Evolutionary conservation across 2,329 filamentous ascomycete genomes (phyloP), one percentile per base, ranked within the genome.

Genomic region (Orbilia brochopaga): DNA sequence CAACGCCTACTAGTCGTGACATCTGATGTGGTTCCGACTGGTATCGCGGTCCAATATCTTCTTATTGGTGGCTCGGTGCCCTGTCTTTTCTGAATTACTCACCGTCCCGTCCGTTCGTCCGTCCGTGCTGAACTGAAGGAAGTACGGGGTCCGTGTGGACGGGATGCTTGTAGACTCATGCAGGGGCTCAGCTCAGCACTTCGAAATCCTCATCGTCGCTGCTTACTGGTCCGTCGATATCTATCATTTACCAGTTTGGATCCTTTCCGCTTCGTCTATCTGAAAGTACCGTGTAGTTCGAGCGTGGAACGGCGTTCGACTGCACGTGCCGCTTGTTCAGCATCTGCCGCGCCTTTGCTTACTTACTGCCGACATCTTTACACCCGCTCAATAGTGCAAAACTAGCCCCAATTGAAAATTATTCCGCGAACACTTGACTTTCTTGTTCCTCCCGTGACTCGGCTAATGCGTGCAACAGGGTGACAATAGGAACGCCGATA

Each of bases 281-380:
- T 48, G 44, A 23, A 10, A 21, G 44, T 17, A 48, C 21, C 19
- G 21, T 48, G 21, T 21, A 48, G 8, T 48, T 4, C 11, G 7
- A 48, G 19, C 19, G 44, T 11, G 19, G 15, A 48, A 23, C 19
- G 37, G 44, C 44, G 11, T 48, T 19, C 5, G 8, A 48, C 19
- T 48, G 19, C 44, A 21, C 15, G 19, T 48, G 44, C 44, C 21
- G 21, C 21, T 23, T 17, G 44, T 48, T 21, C 2, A 48, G 5
- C 17, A 48, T 21, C 44, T 48, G 44, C 44, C 44, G 44, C 44
- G 44, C 19, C 44, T 48, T 5, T 19, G 6, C 19, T 48, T 48
- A 17, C 44, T 48, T 48, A 48, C 44, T 19, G 5, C 11, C 17
- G 11, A 15, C 13, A 17, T 23, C 17, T 21, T 5, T 44, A 17